These are phyloP conservation scores for Colletotrichum chrysophilum DNA, from an alignment of 2,329 filamentous ascomycete species.

Conservation along the genomic window DNA sequence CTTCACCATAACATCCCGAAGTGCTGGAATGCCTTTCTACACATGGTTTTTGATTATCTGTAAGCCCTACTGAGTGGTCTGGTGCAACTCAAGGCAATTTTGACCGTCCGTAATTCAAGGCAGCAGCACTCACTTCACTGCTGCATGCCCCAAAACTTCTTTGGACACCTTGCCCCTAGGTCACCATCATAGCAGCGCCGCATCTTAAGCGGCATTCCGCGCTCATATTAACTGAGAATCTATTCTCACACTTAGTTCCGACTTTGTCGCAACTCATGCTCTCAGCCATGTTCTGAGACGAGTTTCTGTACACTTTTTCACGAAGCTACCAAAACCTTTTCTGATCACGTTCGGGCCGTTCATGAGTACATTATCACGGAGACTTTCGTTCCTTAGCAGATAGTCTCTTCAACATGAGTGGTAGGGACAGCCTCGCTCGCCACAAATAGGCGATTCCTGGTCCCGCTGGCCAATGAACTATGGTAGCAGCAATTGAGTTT, in stretches of 20 bases:
- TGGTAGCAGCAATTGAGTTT: not conserved
- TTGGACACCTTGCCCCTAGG: fast-evolving
- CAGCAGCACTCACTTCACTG: not conserved
- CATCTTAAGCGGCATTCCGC: fast-evolving
- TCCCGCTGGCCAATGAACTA: not conserved
- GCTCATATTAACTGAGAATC: not conserved
- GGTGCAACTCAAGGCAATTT: not conserved
- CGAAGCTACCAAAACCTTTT: not conserved
- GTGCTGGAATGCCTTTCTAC: fast-evolving
- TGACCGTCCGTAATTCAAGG: too few relatives aligned
- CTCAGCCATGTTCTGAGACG: not conserved
- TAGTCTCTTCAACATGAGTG: not conserved
- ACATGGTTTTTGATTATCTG: fast-evolving
- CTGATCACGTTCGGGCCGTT: fast-evolving
- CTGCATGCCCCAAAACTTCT: not conserved
- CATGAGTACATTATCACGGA: not conserved
- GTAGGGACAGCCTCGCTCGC: not conserved
- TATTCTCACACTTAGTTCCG: not conserved
- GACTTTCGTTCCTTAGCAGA: not conserved
- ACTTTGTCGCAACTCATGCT: not conserved
- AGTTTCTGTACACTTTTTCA: not conserved
- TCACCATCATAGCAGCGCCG: not conserved
- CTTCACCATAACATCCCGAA: not conserved
- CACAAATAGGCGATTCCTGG: not conserved
- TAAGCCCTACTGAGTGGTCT: not conserved